A percentile compares a stretch with the other conserved stretches of the same genome.
phyloP scores from a whole-genome alignment of 148 eudicot genomes.

The Nyssa sinensis region DNA sequence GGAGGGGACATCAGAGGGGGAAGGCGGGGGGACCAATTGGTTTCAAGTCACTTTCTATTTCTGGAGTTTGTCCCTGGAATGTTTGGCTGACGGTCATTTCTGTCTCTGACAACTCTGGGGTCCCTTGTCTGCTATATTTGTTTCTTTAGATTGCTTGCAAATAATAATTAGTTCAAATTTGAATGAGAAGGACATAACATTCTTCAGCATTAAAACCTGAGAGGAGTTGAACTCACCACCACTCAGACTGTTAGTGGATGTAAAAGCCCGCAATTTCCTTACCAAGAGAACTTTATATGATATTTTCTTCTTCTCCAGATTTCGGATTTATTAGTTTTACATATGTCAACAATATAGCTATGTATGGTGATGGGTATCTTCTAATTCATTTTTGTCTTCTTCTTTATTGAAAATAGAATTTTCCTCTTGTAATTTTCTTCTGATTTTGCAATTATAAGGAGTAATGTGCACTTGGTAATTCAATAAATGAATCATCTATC shows the following conservation, averaged over 20 bases:
- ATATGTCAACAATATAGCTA: slow-evolving; percentile 10
- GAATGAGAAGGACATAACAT: slow-evolving; percentile 13
- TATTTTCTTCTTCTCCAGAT: slow-evolving; percentile 16
- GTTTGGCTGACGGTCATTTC: slow-evolving; percentile 21
- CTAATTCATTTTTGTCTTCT: not conserved
- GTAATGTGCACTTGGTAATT: not conserved
- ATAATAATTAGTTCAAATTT: slow-evolving; percentile 15
- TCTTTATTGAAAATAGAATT: slow-evolving; percentile 4
- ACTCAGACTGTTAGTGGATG: slow-evolving; percentile 34
- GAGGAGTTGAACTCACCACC: slow-evolving; percentile 26
- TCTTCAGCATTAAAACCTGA: slow-evolving; percentile 9
- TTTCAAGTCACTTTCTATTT: slow-evolving; percentile 28
- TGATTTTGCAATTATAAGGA: not conserved
- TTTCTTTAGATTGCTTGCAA: slow-evolving; percentile 14
- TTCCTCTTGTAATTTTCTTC: not conserved
- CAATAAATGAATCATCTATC: not conserved
- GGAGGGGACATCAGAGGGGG: slow-evolving; percentile 21
- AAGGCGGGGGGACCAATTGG: slow-evolving; percentile 36
- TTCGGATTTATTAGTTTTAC: not conserved
- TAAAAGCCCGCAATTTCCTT: slow-evolving; percentile 27
- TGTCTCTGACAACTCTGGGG: slow-evolving; percentile 36
- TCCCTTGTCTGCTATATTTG: slow-evolving; percentile 40
- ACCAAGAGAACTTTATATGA: slow-evolving; percentile 29
- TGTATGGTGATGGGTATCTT: not conserved
- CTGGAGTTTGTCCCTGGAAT: slow-evolving; percentile 21